Base-by-base conservation (phyloP, 805 yeast genomes). In the Zygotorulaspora chibaensis region DNA sequence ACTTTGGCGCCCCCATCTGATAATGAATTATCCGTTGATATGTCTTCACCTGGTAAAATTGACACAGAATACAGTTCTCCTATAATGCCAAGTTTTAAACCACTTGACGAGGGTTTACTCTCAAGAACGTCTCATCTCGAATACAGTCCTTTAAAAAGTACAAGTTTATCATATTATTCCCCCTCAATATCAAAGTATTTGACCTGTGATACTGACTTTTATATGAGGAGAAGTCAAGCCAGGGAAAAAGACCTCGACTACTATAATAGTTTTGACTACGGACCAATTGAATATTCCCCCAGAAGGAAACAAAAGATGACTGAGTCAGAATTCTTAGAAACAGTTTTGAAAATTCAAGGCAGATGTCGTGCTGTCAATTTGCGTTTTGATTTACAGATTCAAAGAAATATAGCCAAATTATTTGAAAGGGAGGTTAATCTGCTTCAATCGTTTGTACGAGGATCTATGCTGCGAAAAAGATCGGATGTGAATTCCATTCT, bases 301-400 rank as follows among this genome's bases (percentile, higher is more conserved):
- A 46, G 35, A n/a, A 55, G 62, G 23, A 59, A 48, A 41, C 47
- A 57, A 31, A 52, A 48, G 34, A 63, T 64, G 67, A 54, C 62
- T 2, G 68, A 61, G 48, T 44, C 39, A 27, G 60, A 59, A 38
- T 63, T 58, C 50, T 50, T 58, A 41, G 61, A 53, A 8, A 43
- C 42, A 5, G 74, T 83, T 31, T 65, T 74, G 31, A 69, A 66
- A 45, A 67, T 89, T 13, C 96, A 89, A 61, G 78, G 93, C 0
- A 65, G 81, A 18, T 75, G 86, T 13, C 71, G 87, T 53, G 95
- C 93, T 15, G 80, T 86, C 0, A 70, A 79, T 34, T 68, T 77
- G 45, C 73, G 96, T 42, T 85, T 82, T 59, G 67, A 68, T 16
- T 69, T 81, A 68, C 81, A 80, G 61, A 83, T 85, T 29, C 76